These are phyloP conservation scores for Teunomyces tritomae DNA, from an alignment of 805 yeast species.

Conservation along the genomic window DNA sequence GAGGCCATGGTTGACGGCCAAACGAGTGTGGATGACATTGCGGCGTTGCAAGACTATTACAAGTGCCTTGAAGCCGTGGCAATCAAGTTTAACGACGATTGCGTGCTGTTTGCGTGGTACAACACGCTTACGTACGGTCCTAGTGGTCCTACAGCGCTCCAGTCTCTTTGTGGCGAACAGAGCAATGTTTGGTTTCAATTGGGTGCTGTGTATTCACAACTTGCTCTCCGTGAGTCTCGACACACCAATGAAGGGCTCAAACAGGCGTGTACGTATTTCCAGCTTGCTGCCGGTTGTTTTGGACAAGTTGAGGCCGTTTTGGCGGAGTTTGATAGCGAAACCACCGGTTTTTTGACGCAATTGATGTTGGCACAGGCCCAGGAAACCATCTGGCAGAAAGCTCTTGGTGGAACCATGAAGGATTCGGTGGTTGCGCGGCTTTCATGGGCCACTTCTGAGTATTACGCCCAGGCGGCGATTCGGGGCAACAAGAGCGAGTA, in stretches of 20 bases:
- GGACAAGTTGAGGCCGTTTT: conserved; percentile 26
- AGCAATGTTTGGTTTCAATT: conserved; percentile 65
- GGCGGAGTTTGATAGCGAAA: conserved; percentile 47
- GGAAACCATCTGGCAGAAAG: conserved; percentile 80
- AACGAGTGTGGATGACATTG: conserved; percentile 32
- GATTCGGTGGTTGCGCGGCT: conserved; percentile 63
- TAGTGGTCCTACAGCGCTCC: conserved; percentile 43
- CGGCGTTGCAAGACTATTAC: conserved; percentile 45
- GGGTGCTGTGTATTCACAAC: conserved; percentile 59
- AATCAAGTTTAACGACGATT: conserved; percentile 62
- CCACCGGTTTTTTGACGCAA: conserved; percentile 48
- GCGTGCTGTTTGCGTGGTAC: conserved; percentile 67
- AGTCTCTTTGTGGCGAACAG: conserved; percentile 58
- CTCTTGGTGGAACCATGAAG: conserved; percentile 47
- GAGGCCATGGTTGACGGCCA: conserved; percentile 30
- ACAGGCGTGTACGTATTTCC: conserved; percentile 61
- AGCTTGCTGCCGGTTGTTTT: conserved; percentile 69
- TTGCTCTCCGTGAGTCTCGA: conserved; percentile 49
- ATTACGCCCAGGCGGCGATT: conserved; percentile 47
- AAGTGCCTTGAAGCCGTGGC: conserved; percentile 42
- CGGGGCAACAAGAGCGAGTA: conserved; percentile 42
- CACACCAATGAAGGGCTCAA: conserved; percentile 55
- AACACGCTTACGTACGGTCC: conserved; percentile 60
- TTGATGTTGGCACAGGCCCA: conserved; percentile 83
- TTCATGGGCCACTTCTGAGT: conserved; percentile 59